These are phyloP conservation scores for Botrytis fabae DNA, from an alignment of 2,329 filamentous ascomycete species.

Conservation along the genomic window DNA sequence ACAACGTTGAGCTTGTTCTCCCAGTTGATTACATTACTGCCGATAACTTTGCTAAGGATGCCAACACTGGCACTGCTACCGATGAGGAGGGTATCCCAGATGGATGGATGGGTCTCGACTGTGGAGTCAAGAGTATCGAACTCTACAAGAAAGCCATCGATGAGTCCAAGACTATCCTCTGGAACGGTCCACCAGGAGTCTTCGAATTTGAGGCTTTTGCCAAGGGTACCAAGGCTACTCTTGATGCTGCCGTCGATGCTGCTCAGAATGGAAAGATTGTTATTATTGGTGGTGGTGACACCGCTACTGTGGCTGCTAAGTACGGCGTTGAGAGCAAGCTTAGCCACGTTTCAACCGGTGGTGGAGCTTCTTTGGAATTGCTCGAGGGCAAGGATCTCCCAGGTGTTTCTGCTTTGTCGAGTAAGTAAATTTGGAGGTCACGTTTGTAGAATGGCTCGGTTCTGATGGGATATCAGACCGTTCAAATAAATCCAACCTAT, in stretches of 20 bases:
- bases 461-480: conserved; percentile 39
- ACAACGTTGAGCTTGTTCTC: conserved; percentile 92
- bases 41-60: conserved; percentile 89
- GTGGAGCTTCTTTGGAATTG: conserved; percentile 91
- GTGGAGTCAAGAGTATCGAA: conserved; percentile 83
- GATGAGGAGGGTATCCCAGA: conserved; percentile 90
- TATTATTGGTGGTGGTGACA: conserved; percentile 98
- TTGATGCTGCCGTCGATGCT: conserved; percentile 83
- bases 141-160: conserved; percentile 85
- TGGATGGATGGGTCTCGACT: conserved; percentile 97
- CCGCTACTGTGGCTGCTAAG: conserved; percentile 95
- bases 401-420: conserved; percentile 87
- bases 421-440: conserved; percentile 54
- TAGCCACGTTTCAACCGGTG: conserved; percentile 96
- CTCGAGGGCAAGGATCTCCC: conserved; percentile 98
- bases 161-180: conserved; percentile 92
- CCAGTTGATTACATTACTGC: conserved; percentile 95
- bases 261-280: conserved; percentile 87
- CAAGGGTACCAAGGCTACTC: conserved; percentile 84
- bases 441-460: neutral
- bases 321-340: conserved; percentile 95
- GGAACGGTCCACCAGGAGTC: conserved; percentile 97
- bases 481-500: conserved; percentile 36
- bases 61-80: conserved; percentile 76
- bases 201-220: conserved; percentile 97